A percentile compares a stretch with the other conserved stretches of the same genome.
phyloP scores from a whole-genome alignment of 208 protist genomes.

The Lotmaria passim region DNA sequence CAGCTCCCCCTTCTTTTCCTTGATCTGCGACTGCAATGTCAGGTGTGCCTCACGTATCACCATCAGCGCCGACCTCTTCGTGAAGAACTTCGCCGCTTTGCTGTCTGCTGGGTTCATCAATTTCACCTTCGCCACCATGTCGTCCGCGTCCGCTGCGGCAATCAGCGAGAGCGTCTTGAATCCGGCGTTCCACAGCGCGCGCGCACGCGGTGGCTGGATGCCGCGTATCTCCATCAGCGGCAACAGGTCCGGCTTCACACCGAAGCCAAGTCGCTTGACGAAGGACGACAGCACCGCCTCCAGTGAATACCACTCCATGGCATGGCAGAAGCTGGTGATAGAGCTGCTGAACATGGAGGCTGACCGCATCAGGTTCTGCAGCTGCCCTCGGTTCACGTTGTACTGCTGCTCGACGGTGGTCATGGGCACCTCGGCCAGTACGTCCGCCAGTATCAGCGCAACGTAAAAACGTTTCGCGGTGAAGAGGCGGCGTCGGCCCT shows the following conservation, averaged over 20 bases:
- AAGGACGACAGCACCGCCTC: slow-evolving; percentile 88
- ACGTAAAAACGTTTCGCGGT: slow-evolving; percentile 88
- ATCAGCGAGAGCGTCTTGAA: slow-evolving; percentile 58
- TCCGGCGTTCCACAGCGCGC: slow-evolving; percentile 85
- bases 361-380: slow-evolving; percentile 85
- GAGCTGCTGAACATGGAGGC: slow-evolving; percentile 88
- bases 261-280: slow-evolving; percentile 85
- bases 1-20: slow-evolving; percentile 78
- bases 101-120: slow-evolving; percentile 52
- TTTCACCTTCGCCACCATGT: slow-evolving; percentile 73
- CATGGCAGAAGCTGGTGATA: slow-evolving; percentile 88
- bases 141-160: slow-evolving; percentile 60
- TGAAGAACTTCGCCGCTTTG: slow-evolving; percentile 77
- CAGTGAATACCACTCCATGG: slow-evolving; percentile 90
- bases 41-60: slow-evolving; percentile 69
- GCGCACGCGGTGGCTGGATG: slow-evolving; percentile 75
- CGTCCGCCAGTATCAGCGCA: slow-evolving; percentile 87
- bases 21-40: slow-evolving; percentile 61
- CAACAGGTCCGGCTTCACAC: slow-evolving; percentile 90
- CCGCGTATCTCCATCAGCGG: slow-evolving; percentile 89
- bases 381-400: slow-evolving; percentile 75
- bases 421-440: slow-evolving; percentile 84
- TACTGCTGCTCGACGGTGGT: slow-evolving; percentile 69
- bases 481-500: slow-evolving; percentile 53
- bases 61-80: slow-evolving; percentile 54